Percentiles rank a stretch among this genome's conserved stretches.
Evolutionary conservation across 129 eudicot species (phyloP).

Genomic region (Flaveria trinervia): DNA sequence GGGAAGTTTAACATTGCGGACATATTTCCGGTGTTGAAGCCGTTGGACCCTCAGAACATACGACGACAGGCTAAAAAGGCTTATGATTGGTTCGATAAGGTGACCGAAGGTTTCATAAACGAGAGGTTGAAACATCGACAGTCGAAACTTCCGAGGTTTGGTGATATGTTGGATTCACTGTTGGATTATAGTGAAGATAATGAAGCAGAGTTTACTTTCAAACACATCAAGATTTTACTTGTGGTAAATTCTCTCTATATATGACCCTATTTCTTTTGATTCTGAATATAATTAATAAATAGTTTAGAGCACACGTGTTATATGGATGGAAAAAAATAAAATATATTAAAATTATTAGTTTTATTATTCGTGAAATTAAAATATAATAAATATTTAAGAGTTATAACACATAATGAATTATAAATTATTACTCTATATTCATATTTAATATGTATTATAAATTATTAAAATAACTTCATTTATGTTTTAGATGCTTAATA

Average conservation of each 20-base stretch:
- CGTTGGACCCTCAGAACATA: conserved; percentile 2
- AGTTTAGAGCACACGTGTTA: no score
- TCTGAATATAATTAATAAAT: no score
- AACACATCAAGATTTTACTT: conserved; percentile 4
- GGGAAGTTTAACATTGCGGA: conserved; percentile 7
- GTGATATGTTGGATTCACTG: conserved; percentile 7
- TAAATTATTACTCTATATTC: no score
- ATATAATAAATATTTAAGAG: no score
- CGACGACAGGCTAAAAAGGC: background rate
- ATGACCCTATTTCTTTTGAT: no score
- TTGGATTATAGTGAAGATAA: background rate
- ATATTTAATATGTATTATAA: no score
- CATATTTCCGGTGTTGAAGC: conserved; percentile 5
- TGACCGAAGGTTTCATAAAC: background rate
- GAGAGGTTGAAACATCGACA: background rate
- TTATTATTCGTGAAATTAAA: no score
- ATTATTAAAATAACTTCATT: no score
- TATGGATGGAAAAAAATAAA: no score
- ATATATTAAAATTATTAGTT: no score
- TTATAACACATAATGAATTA: no score
- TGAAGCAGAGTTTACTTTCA: background rate
- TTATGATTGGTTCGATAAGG: conserved; percentile 9
- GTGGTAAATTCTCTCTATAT: background rate
- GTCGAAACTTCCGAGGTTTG: background rate
- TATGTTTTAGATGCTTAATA: no score